phyloP scores from a whole-genome alignment of 176 grass and related monocot genomes.

The Oryza nivara region DNA sequence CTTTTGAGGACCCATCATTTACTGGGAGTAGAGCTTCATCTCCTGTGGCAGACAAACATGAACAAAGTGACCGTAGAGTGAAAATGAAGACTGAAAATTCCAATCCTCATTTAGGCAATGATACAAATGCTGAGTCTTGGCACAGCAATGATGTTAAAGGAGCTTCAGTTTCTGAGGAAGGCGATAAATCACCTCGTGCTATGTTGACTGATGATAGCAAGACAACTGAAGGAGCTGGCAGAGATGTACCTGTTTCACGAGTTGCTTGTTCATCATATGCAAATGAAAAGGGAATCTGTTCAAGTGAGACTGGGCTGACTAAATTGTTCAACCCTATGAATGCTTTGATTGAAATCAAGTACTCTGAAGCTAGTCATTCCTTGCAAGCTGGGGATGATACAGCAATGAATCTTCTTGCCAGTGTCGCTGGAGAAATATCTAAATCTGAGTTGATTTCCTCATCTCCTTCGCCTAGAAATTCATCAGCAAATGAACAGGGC shows the following conservation, averaged over 20 bases:
- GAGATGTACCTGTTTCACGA: constrained; percentile 47
- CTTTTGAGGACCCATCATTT: constrained; percentile 64
- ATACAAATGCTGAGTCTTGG: constrained; percentile 66
- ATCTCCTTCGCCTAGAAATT: constrained; percentile 46
- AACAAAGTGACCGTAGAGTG: constrained; percentile 62
- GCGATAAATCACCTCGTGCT: constrained; percentile 61
- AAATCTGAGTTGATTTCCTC: constrained; percentile 70
- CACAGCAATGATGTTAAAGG: constrained; percentile 71
- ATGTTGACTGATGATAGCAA: constrained; percentile 43
- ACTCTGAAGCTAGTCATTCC: constrained; percentile 61
- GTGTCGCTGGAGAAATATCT: constrained; percentile 88
- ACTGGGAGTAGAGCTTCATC: constrained; percentile 57
- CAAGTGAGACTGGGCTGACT: constrained; percentile 45
- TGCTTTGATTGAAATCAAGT: constrained; percentile 95
- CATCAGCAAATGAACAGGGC: constrained; percentile 48
- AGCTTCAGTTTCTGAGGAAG: constrained; percentile 57
- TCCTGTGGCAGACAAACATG: constrained; percentile 70
- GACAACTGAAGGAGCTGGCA: constrained; percentile 52
- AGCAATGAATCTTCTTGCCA: constrained; percentile 94
- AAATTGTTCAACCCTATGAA: constrained; percentile 88
- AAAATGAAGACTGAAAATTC: constrained; percentile 65
- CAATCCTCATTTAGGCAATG: constrained; percentile 42
- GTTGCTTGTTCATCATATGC: constrained; percentile 53
- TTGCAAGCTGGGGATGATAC: constrained; percentile 74
- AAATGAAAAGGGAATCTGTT: constrained; percentile 56